These are phyloP conservation scores for Curvularia lunata DNA, from an alignment of 2,329 filamentous ascomycete species.

Conservation along the genomic window DNA sequence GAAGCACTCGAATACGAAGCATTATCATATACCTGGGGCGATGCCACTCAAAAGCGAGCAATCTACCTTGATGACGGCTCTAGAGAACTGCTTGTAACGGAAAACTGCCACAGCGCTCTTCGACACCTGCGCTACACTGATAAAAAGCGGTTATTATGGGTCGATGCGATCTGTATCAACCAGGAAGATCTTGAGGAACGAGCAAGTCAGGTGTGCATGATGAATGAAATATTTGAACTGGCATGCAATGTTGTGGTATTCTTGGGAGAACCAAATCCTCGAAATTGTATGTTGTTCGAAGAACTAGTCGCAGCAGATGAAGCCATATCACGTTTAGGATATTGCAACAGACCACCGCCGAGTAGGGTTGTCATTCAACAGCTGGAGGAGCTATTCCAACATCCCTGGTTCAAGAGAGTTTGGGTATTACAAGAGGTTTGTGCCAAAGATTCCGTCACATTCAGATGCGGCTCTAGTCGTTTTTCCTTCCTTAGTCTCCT, in stretches of 20 bases:
- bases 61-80: background rate
- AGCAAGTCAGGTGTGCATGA: background rate
- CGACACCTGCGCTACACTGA: background rate
- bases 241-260: background rate
- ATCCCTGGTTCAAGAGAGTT: background rate
- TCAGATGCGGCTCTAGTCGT: background rate
- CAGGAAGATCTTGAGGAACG: background rate
- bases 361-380: background rate
- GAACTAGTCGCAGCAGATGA: background rate
- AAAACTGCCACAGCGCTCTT: background rate
- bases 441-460: background rate
- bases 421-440: background rate
- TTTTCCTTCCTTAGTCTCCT: background rate
- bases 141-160: background rate
- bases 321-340: background rate
- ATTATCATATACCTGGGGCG: background rate
- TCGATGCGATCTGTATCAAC: background rate
- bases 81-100: background rate
- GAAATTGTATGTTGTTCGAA: background rate
- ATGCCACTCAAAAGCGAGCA: background rate
- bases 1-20: background rate
- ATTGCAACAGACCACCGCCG: background rate
- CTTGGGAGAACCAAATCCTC: background rate
- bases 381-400: background rate
- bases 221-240: background rate